Conservation (phyloP, 495 filamentous ascomycete species). For the Cercophora newfieldiana region DNA sequence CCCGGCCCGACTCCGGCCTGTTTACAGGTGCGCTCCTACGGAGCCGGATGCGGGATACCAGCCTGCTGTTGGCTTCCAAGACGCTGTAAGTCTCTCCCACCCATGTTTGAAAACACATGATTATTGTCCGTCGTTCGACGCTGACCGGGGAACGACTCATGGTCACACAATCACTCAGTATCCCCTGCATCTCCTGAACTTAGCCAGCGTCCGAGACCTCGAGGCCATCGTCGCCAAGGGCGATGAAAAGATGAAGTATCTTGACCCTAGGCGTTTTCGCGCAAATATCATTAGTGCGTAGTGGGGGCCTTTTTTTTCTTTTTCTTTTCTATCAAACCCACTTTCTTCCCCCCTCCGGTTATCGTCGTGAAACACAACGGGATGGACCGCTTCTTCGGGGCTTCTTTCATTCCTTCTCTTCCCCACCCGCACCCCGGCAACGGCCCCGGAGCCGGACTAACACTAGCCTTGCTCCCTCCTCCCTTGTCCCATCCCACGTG, state of each 20-base stretch:
- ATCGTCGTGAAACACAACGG: not conserved
- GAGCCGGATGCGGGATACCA: slow-evolving; percentile 71
- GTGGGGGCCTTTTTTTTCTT: too few species aligned
- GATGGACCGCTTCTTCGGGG: not conserved
- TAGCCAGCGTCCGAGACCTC: slow-evolving; percentile 71
- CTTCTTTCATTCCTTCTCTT: not conserved
- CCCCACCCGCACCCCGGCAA: not conserved
- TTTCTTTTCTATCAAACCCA: not conserved
- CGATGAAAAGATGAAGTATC: slow-evolving; percentile 37
- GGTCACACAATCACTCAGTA: slow-evolving; percentile 49
- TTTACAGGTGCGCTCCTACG: slow-evolving; percentile 74
- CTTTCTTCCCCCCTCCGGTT: not conserved
- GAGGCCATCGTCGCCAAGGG: slow-evolving; percentile 55
- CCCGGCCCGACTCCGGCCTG: slow-evolving; percentile 59
- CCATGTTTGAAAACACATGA: too few species aligned
- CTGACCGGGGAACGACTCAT: not conserved
- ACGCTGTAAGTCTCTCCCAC: slow-evolving; percentile 58
- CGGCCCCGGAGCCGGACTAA: not conserved
- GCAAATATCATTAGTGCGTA: slow-evolving; percentile 76
- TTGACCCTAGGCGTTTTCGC: slow-evolving; percentile 74
- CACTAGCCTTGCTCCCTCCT: not conserved
- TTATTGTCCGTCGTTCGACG: not conserved
- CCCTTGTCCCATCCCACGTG: not conserved
- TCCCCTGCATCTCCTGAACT: slow-evolving; percentile 77
- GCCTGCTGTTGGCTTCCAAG: slow-evolving; percentile 75